Evolutionary conservation across 495 filamentous ascomycete species (phyloP).

Genomic region (Parachaetomium inaequale): DNA sequence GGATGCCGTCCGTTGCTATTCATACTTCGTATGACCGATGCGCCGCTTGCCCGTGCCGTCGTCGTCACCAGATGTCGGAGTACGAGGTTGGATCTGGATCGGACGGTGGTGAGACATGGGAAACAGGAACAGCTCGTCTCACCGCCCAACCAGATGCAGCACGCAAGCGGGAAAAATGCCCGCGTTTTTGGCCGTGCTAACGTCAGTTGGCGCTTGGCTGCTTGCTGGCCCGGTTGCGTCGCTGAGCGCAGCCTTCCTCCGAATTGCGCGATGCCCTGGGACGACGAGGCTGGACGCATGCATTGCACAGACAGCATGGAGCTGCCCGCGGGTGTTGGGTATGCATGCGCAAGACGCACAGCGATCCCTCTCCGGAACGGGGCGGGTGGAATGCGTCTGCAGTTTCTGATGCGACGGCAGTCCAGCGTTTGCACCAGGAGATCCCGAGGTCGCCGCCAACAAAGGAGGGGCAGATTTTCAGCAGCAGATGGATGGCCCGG

Average conservation of each 20-base stretch:
- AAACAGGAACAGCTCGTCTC: neutral
- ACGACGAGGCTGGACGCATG: neutral
- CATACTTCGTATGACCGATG: neutral
- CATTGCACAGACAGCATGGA: neutral
- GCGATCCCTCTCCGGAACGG: constrained; percentile 8
- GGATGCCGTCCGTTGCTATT: neutral
- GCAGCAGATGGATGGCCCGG: neutral
- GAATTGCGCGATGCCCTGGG: constrained; percentile 12
- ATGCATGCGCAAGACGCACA: constrained; percentile 6
- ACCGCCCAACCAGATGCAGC: neutral
- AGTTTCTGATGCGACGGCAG: neutral
- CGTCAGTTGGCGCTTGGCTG: too few species aligned
- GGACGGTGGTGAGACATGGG: neutral
- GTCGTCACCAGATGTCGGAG: neutral
- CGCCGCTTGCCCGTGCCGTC: neutral
- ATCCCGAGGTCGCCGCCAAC: neutral
- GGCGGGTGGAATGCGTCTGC: neutral
- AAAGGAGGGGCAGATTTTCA: neutral
- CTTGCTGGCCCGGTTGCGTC: neutral
- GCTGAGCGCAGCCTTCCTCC: constrained; percentile 5
- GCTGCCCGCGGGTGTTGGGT: neutral
- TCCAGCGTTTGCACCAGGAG: neutral
- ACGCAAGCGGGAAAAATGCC: neutral
- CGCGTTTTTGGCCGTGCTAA: neutral
- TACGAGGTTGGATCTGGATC: constrained; percentile 3